A percentile compares a stretch with the other conserved stretches of the same genome.
Conservation (phyloP, 192 early-diverging fungal species). For the Radiomyces spectabilis region DNA sequence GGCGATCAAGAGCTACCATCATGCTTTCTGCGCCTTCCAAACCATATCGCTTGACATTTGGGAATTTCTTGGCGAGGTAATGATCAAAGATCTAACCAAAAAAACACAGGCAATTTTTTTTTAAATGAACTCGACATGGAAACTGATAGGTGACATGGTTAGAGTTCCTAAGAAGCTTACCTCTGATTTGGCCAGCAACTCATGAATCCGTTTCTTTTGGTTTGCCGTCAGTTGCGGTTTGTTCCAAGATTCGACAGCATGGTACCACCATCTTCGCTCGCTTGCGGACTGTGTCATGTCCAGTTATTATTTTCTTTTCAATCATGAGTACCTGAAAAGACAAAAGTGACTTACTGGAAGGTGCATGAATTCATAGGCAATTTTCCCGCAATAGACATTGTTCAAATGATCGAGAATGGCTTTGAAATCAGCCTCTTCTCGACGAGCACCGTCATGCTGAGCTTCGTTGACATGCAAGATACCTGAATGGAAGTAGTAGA, state of each 20-base stretch:
- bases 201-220: constrained; percentile 69
- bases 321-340: no score
- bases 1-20: constrained; percentile 82
- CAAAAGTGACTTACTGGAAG: constrained; percentile 54
- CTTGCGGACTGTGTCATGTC: constrained; percentile 48
- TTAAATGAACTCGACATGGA: background rate
- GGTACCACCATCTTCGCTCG: constrained; percentile 85
- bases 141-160: background rate
- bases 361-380: constrained; percentile 95
- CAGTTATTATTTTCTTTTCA: background rate
- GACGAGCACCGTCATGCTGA: constrained; percentile 30
- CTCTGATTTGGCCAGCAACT: constrained; percentile 75
- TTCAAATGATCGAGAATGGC: constrained; percentile 68
- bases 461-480: constrained; percentile 65
- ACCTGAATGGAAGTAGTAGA: constrained; percentile 19
- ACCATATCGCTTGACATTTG: constrained; percentile 93
- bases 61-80: constrained; percentile 97
- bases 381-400: constrained; percentile 66
- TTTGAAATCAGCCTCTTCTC: constrained; percentile 52
- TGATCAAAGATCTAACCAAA: constrained; percentile 78
- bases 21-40: constrained; percentile 95
- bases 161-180: constrained; percentile 2
- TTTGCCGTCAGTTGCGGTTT: constrained; percentile 43
- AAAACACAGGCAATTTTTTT: no score
- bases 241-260: constrained; percentile 74